phyloP scores from a whole-genome alignment of 805 yeast species.

The Metschnikowia similis region DNA sequence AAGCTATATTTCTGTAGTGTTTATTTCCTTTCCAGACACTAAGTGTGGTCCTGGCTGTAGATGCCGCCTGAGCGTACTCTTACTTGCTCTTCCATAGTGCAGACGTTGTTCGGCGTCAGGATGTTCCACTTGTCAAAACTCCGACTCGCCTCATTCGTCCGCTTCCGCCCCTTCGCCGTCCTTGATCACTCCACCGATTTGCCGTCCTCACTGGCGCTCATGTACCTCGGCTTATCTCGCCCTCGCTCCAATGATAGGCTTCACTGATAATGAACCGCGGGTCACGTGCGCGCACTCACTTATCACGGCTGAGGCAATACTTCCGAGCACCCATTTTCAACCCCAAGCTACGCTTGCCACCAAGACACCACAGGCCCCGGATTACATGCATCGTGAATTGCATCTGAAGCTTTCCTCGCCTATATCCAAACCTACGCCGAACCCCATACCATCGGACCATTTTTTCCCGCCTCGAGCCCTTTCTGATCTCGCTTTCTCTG shows the following conservation, averaged over 20 bases:
- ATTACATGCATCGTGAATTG: neutral
- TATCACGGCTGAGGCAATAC: constrained; percentile 1
- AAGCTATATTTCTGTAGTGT: no score
- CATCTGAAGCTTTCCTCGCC: neutral
- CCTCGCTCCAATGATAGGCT: constrained; percentile 1
- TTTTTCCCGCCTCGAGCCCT: neutral
- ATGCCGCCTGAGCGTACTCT: no score
- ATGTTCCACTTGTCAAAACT: no score
- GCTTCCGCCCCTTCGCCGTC: neutral
- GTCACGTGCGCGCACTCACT: constrained; percentile 5
- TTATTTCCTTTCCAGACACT: no score
- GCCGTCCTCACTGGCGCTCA: neutral
- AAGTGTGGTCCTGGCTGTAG: no score
- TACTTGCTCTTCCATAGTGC: no score
- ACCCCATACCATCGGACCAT: neutral
- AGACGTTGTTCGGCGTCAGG: no score
- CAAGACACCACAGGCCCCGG: neutral
- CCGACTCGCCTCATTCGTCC: neutral
- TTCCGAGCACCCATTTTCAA: neutral
- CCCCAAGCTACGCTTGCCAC: neutral
- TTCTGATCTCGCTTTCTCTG: neutral
- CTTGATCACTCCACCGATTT: neutral
- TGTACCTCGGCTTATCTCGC: neutral
- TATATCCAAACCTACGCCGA: neutral
- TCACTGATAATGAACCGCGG: constrained; percentile 1